Percentiles rank a stretch among this genome's conserved stretches.
Evolutionary conservation across 2,329 filamentous ascomycete species (phyloP).

Genomic region (Endocalyx cinctus): DNA sequence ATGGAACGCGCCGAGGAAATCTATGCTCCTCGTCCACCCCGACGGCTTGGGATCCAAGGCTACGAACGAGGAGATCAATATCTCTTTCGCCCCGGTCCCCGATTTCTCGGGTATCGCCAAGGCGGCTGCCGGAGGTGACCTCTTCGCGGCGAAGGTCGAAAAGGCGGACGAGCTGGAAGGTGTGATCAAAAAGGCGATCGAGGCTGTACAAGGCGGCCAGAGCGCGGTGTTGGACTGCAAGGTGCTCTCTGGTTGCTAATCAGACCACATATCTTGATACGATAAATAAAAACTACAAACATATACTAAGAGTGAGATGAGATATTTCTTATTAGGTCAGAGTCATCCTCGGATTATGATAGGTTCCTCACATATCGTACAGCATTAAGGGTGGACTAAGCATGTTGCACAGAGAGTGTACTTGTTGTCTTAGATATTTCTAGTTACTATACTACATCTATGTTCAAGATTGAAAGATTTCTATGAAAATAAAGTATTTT

Average conservation of each 20-base stretch:
- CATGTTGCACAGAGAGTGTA: too few relatives aligned
- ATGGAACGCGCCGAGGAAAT: constrained; percentile 57
- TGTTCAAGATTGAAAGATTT: too few relatives aligned
- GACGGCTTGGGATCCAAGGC: constrained; percentile 50
- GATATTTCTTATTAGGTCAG: too few relatives aligned
- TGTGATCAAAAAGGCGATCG: constrained; percentile 46
- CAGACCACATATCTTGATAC: too few relatives aligned
- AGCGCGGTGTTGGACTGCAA: constrained; percentile 51
- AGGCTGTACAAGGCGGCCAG: constrained; percentile 44
- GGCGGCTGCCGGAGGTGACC: constrained; percentile 51
- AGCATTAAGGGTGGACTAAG: too few relatives aligned
- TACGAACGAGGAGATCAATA: constrained; percentile 59
- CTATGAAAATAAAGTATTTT: too few relatives aligned
- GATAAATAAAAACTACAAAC: too few relatives aligned
- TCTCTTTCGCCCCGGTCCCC: constrained; percentile 53
- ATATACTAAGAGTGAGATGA: too few relatives aligned
- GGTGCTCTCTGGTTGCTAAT: constrained; percentile 40
- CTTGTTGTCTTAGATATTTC: too few relatives aligned
- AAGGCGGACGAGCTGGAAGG: constrained; percentile 41
- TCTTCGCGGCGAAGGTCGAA: constrained; percentile 45
- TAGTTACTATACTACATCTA: too few relatives aligned
- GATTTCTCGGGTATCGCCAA: constrained; percentile 59
- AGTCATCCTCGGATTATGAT: too few relatives aligned
- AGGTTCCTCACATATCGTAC: too few relatives aligned
- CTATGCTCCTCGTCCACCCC: constrained; percentile 53